A percentile compares a stretch with the other conserved stretches of the same genome.
Evolutionary conservation across 1,139 yeast species (phyloP).

Genomic region (Zygoascus sp.): DNA sequence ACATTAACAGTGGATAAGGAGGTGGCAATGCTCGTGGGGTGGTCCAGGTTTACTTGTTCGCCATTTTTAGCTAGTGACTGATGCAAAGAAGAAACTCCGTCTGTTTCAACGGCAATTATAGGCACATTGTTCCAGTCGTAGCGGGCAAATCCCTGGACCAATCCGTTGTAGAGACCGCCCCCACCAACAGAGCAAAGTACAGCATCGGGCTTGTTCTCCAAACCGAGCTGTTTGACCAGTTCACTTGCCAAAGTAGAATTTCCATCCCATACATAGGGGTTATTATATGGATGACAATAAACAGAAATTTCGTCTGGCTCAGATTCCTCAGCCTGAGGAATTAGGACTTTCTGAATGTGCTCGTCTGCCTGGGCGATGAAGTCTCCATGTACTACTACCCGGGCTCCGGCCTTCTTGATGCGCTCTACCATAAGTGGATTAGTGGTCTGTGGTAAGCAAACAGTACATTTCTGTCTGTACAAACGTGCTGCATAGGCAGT

Average conservation of each 20-base stretch:
- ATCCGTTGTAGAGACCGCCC: conserved; percentile 66
- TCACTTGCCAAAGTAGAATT: conserved; percentile 60
- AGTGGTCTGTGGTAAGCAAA: conserved; percentile 55
- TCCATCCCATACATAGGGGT: conserved; percentile 67
- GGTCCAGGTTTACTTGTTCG: conserved; percentile 32
- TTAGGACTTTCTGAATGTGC: conserved; percentile 41
- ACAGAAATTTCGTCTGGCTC: conserved; percentile 27
- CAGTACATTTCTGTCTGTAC: conserved; percentile 49
- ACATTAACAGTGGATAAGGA: conserved; percentile 60
- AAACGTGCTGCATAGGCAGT: conserved; percentile 57
- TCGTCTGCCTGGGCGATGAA: conserved; percentile 62
- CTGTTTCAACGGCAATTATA: conserved; percentile 58
- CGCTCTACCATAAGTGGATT: conserved; percentile 42
- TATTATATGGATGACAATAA: conserved; percentile 68
- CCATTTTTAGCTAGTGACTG: conserved; percentile 44
- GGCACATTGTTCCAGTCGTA: conserved; percentile 44
- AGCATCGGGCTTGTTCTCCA: conserved; percentile 44
- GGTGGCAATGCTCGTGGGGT: conserved; percentile 55
- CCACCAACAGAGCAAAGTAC: conserved; percentile 72
- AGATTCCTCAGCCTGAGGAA: conserved; percentile 25
- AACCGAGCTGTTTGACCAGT: conserved; percentile 42
- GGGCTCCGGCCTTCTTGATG: conserved; percentile 50
- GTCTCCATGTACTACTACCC: conserved; percentile 51
- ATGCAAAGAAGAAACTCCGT: conserved; percentile 57
- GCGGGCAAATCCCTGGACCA: conserved; percentile 51